A percentile compares a stretch with the other conserved stretches of the same genome.
Conservation (phyloP, 805 yeast genomes). For the Starmerella davenportii region DNA sequence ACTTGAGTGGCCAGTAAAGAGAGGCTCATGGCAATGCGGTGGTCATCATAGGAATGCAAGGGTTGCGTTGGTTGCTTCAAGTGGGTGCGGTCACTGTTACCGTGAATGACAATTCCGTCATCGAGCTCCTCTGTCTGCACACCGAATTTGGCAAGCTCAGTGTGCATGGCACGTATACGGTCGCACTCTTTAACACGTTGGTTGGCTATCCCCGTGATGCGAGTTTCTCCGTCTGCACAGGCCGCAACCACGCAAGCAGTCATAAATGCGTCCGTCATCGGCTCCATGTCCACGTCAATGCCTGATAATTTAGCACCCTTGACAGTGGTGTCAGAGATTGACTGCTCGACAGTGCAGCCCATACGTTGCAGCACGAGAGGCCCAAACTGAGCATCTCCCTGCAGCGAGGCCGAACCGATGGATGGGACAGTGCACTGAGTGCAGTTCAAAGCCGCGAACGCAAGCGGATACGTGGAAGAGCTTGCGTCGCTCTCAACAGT, state of each 20-base stretch:
- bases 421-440: constrained; percentile 84
- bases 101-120: constrained; percentile 77
- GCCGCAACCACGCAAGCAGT: constrained; percentile 97
- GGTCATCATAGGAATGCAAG: constrained; percentile 68
- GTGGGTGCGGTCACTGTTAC: constrained; percentile 9
- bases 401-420: constrained; percentile 78
- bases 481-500: constrained; percentile 94
- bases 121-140: constrained; percentile 68
- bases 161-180: constrained; percentile 86
- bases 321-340: constrained; percentile 75
- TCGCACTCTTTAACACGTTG: constrained; percentile 97
- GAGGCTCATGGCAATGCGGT: constrained; percentile 95
- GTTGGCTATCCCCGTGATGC: constrained; percentile 89
- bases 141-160: constrained; percentile 77
- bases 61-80: neutral
- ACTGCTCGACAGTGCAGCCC: constrained; percentile 83
- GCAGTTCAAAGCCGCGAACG: constrained; percentile 93
- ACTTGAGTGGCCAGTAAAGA: constrained; percentile 68
- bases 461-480: constrained; percentile 93
- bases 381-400: constrained; percentile 95
- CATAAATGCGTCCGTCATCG: constrained; percentile 96
- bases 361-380: constrained; percentile 79
- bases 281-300: constrained; percentile 86
- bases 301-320: constrained; percentile 43
- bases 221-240: constrained; percentile 55